A percentile compares a stretch with the other conserved stretches of the same genome.
Conservation (phyloP, 495 filamentous ascomycete species). For the Aspergillus haitiensis region DNA sequence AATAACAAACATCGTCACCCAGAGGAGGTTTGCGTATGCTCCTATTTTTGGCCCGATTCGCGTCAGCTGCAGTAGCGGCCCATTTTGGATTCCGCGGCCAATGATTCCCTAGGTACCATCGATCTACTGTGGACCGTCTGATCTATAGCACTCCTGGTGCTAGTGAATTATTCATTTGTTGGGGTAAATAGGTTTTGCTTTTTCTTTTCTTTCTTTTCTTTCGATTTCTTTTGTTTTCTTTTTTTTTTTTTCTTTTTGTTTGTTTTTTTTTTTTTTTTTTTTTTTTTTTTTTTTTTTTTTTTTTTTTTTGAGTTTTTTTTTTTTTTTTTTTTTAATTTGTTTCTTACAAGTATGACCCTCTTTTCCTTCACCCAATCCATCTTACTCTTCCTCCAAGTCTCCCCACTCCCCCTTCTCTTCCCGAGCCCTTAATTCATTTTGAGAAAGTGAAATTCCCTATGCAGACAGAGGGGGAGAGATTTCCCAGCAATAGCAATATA, state of each 20-base stretch:
- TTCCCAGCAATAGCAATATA: too few species aligned
- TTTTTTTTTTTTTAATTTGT: too few species aligned
- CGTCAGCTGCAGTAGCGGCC: slow-evolving; percentile 16
- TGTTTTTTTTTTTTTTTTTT: neutral
- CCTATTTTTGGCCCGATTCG: slow-evolving; percentile 25
- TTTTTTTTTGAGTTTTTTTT: too few species aligned
- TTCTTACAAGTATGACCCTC: too few species aligned
- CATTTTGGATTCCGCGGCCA: slow-evolving; percentile 5
- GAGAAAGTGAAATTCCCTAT: too few species aligned
- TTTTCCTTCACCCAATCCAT: too few species aligned
- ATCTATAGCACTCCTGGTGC: neutral
- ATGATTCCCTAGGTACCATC: slow-evolving; percentile 7
- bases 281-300: neutral
- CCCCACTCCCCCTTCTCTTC: too few species aligned
- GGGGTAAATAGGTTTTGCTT: neutral
- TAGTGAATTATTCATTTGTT: slow-evolving; percentile 1
- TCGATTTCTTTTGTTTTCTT: neutral
- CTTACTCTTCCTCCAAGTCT: too few species aligned
- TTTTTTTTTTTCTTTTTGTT: neutral
- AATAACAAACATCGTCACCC: neutral
- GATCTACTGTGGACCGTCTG: slow-evolving; percentile 7
- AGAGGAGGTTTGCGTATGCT: slow-evolving; percentile 30
- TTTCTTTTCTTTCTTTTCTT: neutral
- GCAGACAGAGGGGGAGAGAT: too few species aligned
- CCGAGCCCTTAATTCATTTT: too few species aligned